Percentiles rank a stretch among this genome's conserved stretches.
These are phyloP conservation scores for Fabrea salina DNA, from an alignment of 169 alveolate genomes.

Conservation along the genomic window DNA sequence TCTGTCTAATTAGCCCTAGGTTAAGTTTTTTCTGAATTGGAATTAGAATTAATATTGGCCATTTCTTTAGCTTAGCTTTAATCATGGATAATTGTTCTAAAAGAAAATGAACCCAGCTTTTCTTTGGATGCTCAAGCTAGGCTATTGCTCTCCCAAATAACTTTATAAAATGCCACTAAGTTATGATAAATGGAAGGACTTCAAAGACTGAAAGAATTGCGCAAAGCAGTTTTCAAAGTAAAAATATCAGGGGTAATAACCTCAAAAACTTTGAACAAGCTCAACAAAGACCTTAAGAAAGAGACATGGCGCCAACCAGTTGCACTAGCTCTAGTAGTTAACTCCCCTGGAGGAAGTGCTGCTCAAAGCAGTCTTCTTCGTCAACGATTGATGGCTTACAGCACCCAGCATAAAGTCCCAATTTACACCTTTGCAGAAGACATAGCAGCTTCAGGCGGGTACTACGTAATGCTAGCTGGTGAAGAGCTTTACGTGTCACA, in stretches of 20 bases:
- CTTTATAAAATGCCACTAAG: too few relatives aligned
- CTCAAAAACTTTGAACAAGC: neutral
- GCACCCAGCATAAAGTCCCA: conserved; percentile 21
- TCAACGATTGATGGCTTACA: neutral
- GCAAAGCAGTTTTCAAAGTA: neutral
- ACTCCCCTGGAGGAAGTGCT: conserved; percentile 53
- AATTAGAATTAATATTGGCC: too few relatives aligned
- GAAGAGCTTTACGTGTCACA: conserved; percentile 16
- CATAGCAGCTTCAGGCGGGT: conserved; percentile 44
- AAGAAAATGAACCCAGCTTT: too few relatives aligned
- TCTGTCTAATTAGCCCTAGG: too few relatives aligned
- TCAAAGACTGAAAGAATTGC: neutral
- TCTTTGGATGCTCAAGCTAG: too few relatives aligned
- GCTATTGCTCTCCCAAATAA: too few relatives aligned
- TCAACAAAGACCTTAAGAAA: neutral
- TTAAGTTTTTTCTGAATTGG: too few relatives aligned
- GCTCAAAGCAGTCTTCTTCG: conserved; percentile 31
- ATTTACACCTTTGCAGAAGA: conserved; percentile 39
- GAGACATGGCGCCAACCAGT: conserved; percentile 13
- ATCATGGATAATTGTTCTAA: too few relatives aligned
- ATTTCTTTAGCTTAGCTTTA: too few relatives aligned
- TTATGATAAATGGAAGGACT: conserved; percentile 15
- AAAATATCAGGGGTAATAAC: conserved; percentile 24
- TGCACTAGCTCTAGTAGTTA: conserved; percentile 43
- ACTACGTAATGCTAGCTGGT: conserved; percentile 34